Percentiles rank a stretch among this genome's conserved stretches.
phyloP scores from a whole-genome alignment of 257 asterid genomes.

The Solanum virginianum region DNA sequence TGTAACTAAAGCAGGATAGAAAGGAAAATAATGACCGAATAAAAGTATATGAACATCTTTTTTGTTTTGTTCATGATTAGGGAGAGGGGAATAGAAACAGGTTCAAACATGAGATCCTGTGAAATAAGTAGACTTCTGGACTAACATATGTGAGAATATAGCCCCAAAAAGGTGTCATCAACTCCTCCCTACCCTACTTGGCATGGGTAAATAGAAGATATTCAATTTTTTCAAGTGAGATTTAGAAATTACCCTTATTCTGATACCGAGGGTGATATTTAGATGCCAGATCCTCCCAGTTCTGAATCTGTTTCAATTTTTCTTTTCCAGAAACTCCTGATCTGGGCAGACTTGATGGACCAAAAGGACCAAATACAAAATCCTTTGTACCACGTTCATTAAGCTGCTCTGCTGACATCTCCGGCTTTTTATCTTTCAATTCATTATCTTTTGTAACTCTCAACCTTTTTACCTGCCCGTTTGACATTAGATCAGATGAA shows the following conservation, averaged over 20 bases:
- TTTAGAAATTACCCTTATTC: conserved; percentile 36
- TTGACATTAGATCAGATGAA: conserved; percentile 13
- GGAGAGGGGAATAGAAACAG: background rate
- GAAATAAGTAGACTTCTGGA: background rate
- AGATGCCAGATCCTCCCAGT: conserved; percentile 25
- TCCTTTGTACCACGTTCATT: conserved; percentile 23
- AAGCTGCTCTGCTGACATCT: conserved; percentile 11
- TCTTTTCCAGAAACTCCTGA: conserved; percentile 9
- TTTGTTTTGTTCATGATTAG: background rate
- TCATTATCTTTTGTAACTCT: background rate
- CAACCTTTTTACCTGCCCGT: conserved; percentile 11
- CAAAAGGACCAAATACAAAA: conserved; percentile 59
- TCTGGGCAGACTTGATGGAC: conserved; percentile 21
- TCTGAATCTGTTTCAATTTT: conserved; percentile 15
- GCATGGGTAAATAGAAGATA: background rate
- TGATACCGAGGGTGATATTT: conserved; percentile 35
- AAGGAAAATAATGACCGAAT: background rate
- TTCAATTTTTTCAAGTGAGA: background rate
- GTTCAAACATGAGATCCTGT: background rate
- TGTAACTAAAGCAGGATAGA: background rate
- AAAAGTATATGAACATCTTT: background rate
- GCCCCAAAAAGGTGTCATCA: background rate
- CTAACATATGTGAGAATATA: background rate
- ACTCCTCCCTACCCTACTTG: background rate
- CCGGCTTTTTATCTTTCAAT: background rate